A percentile compares a stretch with the other conserved stretches of the same genome.
phyloP scores from a whole-genome alignment of 2,329 filamentous ascomycete species.

The Pyricularia sp. region DNA sequence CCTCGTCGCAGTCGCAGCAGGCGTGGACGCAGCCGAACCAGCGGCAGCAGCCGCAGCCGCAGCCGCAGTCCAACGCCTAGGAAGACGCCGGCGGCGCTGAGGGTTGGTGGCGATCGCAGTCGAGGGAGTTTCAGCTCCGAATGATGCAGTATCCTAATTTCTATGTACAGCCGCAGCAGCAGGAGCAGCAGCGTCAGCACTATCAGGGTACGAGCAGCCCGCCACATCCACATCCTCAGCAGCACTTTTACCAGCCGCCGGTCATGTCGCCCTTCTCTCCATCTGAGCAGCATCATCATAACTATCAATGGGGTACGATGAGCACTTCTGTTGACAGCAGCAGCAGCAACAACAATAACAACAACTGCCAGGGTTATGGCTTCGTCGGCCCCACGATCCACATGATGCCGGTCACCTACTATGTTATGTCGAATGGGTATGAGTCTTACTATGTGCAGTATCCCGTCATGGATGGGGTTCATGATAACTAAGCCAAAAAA shows the following conservation, averaged over 20 bases:
- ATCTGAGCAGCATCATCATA: background rate
- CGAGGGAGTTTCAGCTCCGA: background rate
- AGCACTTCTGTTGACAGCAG: background rate
- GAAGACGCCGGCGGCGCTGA: conserved; percentile 1
- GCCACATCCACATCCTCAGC: background rate
- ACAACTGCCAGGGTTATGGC: background rate
- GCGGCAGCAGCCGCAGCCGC: background rate
- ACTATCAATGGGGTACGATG: background rate
- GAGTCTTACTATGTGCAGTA: background rate
- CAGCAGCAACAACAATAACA: background rate
- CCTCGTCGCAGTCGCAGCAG: background rate
- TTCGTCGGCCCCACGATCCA: background rate
- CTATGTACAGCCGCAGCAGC: background rate
- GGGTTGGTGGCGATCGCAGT: background rate
- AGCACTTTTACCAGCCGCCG: background rate
- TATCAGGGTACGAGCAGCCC: background rate
- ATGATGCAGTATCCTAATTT: background rate
- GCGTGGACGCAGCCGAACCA: background rate
- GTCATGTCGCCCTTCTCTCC: background rate
- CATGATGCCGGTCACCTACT: background rate
- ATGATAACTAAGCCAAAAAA: background rate
- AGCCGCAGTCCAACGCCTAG: background rate
- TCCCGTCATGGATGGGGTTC: background rate
- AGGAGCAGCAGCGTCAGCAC: background rate
- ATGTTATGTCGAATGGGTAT: background rate